These are phyloP conservation scores for Candida saitoana DNA, from an alignment of 805 yeast genomes.

Conservation along the genomic window DNA sequence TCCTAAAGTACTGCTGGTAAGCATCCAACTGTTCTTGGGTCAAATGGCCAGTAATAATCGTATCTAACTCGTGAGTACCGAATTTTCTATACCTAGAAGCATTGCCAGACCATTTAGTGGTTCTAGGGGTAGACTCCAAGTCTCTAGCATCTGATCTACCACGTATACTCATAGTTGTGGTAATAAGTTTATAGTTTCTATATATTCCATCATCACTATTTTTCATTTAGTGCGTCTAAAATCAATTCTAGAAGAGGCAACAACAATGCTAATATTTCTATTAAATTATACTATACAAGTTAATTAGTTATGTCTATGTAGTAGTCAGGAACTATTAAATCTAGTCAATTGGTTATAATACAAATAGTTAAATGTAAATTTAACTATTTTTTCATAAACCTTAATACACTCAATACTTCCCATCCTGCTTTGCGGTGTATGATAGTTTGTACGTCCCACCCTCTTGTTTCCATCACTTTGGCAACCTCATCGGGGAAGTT, in stretches of 20 bases:
- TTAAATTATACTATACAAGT: too few relatives aligned
- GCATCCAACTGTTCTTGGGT: conserved; percentile 74
- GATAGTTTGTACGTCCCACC: conserved; percentile 55
- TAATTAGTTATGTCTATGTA: too few relatives aligned
- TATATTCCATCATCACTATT: neutral
- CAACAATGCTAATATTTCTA: too few relatives aligned
- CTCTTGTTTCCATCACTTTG: conserved; percentile 37
- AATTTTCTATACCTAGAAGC: conserved; percentile 23
- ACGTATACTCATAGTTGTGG: conserved; percentile 2
- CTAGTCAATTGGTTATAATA: too few relatives aligned
- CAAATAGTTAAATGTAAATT: too few relatives aligned
- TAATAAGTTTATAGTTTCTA: too few relatives aligned
- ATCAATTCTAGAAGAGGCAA: too few relatives aligned
- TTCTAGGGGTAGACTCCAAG: neutral
- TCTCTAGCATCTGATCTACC: conserved; percentile 8
- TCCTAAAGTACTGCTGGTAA: conserved; percentile 63
- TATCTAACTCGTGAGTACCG: conserved; percentile 21
- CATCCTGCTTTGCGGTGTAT: conserved; percentile 85
- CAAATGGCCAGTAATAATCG: conserved; percentile 40
- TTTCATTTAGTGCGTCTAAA: neutral
- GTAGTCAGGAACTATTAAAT: too few relatives aligned
- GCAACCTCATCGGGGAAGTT: conserved; percentile 71
- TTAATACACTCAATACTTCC: conserved; percentile 81
- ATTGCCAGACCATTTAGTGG: conserved; percentile 33
- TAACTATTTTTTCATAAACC: conserved; percentile 48